Percentiles rank a stretch among this genome's conserved stretches.
Evolutionary conservation across 495 filamentous ascomycete species (phyloP).

Genomic region (Xylaria telfairii): DNA sequence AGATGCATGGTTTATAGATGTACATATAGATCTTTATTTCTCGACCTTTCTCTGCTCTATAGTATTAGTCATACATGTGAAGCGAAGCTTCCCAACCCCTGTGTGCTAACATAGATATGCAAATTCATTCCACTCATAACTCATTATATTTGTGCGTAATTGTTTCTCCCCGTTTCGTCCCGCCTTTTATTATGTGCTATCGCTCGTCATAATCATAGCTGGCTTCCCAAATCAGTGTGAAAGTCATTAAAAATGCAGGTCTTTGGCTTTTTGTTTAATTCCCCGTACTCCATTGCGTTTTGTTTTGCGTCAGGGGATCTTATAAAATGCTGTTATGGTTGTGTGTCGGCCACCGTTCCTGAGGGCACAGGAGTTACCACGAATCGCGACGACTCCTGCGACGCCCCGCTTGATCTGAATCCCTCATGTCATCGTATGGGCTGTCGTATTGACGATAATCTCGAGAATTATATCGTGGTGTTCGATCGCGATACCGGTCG

Average conservation of each 20-base stretch:
- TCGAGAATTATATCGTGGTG: constrained; percentile 23
- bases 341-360: not conserved
- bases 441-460: constrained; percentile 22
- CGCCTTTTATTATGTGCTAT: not conserved
- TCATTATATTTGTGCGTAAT: not conserved
- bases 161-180: not conserved
- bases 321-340: not conserved
- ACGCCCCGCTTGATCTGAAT: constrained; percentile 9
- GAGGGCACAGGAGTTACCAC: constrained; percentile 24
- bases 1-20: constrained; percentile 2
- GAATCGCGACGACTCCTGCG: constrained; percentile 34
- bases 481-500: constrained; percentile 25
- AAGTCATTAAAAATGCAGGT: not conserved
- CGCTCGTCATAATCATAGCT: not conserved
- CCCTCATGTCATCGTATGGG: constrained; percentile 17
- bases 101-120: constrained; percentile 20
- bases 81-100: constrained; percentile 5
- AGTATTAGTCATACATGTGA: not conserved
- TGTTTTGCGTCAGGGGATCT: not conserved
- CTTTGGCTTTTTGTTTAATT: not conserved
- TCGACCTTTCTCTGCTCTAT: not conserved
- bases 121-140: constrained; percentile 1
- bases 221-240: not conserved
- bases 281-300: not conserved
- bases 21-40: constrained; percentile 14